Conservation (phyloP, 257 asterid species). For the Nicotiana tabacum region DNA sequence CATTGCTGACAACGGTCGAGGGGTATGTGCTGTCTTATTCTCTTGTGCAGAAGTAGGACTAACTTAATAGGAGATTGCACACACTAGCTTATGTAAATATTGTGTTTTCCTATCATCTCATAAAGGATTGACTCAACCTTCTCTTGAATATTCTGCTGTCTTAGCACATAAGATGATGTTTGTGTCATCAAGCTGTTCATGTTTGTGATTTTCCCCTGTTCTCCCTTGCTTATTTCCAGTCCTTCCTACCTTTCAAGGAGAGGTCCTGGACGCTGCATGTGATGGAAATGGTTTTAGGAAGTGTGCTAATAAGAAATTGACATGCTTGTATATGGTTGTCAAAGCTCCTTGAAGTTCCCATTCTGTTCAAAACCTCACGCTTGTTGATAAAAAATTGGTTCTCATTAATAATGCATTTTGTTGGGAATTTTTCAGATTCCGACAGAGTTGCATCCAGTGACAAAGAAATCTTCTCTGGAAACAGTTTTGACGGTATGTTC, state of each 20-base stretch:
- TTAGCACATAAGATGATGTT: not conserved
- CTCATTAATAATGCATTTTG: conserved; percentile 5
- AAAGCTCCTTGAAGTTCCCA: not conserved
- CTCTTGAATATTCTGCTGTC: not conserved
- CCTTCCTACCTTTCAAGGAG: not conserved
- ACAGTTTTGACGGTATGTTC: conserved; percentile 89
- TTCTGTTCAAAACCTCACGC: not conserved
- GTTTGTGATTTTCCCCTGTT: not conserved
- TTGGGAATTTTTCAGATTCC: conserved; percentile 69
- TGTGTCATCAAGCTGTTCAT: not conserved
- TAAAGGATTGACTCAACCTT: not conserved
- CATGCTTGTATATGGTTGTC: not conserved
- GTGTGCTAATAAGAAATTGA: not conserved
- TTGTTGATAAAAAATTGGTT: not conserved
- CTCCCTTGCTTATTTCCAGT: not conserved
- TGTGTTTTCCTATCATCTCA: not conserved
- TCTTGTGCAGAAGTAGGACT: not conserved
- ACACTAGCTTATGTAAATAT: not conserved
- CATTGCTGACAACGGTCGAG: conserved; percentile 93
- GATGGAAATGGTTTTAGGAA: conserved; percentile 1
- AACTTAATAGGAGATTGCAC: conserved; percentile 1
- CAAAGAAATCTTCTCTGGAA: conserved; percentile 82
- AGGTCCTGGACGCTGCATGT: not conserved
- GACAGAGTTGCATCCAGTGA: conserved; percentile 79
- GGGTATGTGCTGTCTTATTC: conserved; percentile 56